These are phyloP conservation scores for Pestalotiopsis sp. DNA, from an alignment of 2,329 filamentous ascomycete genomes.

Conservation along the genomic window DNA sequence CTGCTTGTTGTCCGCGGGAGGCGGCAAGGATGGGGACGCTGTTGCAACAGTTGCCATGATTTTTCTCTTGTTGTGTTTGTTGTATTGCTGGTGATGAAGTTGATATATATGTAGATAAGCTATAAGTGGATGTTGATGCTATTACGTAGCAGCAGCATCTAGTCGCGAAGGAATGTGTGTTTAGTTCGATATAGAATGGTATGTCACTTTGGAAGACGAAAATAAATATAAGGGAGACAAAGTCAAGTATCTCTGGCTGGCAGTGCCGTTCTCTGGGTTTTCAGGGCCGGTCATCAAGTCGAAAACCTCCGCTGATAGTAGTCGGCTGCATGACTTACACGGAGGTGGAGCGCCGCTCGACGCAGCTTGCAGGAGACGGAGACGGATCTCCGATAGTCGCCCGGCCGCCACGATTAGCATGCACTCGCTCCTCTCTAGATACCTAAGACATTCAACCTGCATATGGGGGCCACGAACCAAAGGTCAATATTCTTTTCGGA, in stretches of 20 bases:
- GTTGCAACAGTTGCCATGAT: background rate
- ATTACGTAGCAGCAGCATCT: background rate
- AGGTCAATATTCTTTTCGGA: too few relatives aligned
- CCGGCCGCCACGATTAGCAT: background rate
- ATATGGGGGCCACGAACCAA: too few relatives aligned
- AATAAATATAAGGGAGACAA: background rate
- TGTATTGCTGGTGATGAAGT: too few relatives aligned
- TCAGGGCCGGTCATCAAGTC: background rate
- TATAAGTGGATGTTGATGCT: background rate
- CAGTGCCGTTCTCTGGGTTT: background rate
- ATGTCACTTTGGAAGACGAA: background rate
- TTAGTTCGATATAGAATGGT: background rate
- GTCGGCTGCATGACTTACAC: background rate
- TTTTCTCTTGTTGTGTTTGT: background rate
- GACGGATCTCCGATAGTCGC: constrained; percentile 10
- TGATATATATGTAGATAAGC: background rate
- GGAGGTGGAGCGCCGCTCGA: constrained; percentile 9
- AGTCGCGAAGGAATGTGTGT: background rate
- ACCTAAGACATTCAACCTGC: too few relatives aligned
- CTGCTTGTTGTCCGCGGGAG: background rate
- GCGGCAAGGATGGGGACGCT: background rate
- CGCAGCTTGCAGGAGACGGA: background rate
- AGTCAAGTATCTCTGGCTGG: background rate
- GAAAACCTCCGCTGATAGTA: background rate
- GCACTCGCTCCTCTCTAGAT: too few relatives aligned